Evolutionary conservation across 768 basidiomycete species (phyloP).

Genomic region (Mycena pura): DNA sequence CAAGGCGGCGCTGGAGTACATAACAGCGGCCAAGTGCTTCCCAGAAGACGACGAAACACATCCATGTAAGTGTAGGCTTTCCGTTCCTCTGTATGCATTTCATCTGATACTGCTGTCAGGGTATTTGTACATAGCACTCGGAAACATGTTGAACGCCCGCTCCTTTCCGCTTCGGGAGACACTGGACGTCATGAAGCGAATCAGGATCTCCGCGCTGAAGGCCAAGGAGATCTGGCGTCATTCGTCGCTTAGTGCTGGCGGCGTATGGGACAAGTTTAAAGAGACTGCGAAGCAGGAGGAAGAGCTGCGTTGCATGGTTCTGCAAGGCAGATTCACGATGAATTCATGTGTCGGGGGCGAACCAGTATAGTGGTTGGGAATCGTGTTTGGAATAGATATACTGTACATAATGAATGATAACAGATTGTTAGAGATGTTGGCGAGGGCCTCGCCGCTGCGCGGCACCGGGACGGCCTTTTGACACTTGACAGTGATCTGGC

Average conservation of each 20-base stretch:
- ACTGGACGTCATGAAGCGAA: conserved; percentile 18
- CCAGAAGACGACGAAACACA: conserved; percentile 30
- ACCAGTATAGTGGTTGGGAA: neutral
- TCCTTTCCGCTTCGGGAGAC: conserved; percentile 12
- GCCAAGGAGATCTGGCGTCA: conserved; percentile 22
- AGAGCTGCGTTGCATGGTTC: neutral
- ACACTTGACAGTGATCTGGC: too few relatives aligned
- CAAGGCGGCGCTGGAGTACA: conserved; percentile 20
- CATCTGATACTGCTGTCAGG: neutral
- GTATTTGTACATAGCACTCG: conserved; percentile 7
- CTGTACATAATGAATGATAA: too few relatives aligned
- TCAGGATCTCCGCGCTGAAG: conserved; percentile 3
- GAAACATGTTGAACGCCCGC: conserved; percentile 1
- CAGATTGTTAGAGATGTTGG: too few relatives aligned
- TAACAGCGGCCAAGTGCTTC: conserved; percentile 20
- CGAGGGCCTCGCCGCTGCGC: too few relatives aligned
- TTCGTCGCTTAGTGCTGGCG: neutral
- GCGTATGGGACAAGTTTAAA: neutral
- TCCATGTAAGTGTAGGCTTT: conserved; percentile 16
- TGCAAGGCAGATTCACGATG: neutral
- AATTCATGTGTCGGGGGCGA: neutral
- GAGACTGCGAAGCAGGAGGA: neutral
- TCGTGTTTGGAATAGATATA: too few relatives aligned
- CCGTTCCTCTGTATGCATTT: neutral
- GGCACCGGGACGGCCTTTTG: too few relatives aligned